phyloP scores from a whole-genome alignment of 441 rosid genomes.

The Croton laevigatus region DNA sequence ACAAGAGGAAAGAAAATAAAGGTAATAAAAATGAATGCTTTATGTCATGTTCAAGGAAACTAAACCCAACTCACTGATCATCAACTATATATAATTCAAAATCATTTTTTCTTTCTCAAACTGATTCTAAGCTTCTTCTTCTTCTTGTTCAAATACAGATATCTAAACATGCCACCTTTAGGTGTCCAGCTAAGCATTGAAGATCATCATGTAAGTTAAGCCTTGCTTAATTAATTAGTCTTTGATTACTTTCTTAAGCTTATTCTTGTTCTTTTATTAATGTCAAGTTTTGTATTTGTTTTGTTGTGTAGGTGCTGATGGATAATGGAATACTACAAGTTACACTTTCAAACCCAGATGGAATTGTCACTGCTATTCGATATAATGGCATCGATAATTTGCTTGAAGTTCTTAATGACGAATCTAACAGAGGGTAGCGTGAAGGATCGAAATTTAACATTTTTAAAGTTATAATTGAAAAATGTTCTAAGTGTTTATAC shows the following conservation, averaged over 20 bases:
- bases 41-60: conserved; percentile 54
- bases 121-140: background rate
- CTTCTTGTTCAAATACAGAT: background rate
- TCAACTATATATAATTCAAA: too few species aligned
- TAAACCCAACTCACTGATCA: background rate
- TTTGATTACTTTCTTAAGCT: background rate
- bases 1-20: conserved; percentile 7
- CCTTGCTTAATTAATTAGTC: background rate
- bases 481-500: too few species aligned
- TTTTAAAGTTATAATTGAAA: too few species aligned
- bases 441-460: too few species aligned
- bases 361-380: conserved; percentile 39
- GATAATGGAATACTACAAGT: conserved; percentile 52
- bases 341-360: conserved; percentile 46
- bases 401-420: conserved; percentile 32
- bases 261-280: background rate
- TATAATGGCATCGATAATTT: conserved; percentile 49
- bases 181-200: conserved; percentile 50
- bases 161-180: conserved; percentile 35
- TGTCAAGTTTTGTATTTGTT: background rate
- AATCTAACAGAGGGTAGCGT: conserved; percentile 42
- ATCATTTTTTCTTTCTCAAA: background rate
- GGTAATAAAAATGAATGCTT: conserved; percentile 36
- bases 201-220: conserved; percentile 54
- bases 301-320: conserved; percentile 39